A percentile compares a stretch with the other conserved stretches of the same genome.
phyloP scores from a whole-genome alignment of 805 yeast genomes.

The Starmera pachycereana region DNA sequence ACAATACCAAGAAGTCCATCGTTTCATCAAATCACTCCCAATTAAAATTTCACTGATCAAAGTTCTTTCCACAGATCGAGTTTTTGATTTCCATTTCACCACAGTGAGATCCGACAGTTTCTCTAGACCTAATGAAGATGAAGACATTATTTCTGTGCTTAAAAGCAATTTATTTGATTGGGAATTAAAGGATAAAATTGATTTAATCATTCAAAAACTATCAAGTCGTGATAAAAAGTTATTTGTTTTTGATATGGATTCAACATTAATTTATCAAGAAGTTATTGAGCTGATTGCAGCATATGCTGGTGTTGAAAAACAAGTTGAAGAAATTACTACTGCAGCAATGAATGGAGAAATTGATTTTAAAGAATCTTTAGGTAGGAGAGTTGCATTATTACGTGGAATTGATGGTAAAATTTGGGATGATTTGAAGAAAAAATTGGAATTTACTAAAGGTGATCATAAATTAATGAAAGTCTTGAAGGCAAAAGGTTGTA shows the following conservation, averaged over 20 bases:
- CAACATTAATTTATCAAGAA: slow-evolving; percentile 91
- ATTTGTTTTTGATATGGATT: slow-evolving; percentile 95
- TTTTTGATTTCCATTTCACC: slow-evolving; percentile 25
- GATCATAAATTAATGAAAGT: slow-evolving; percentile 60
- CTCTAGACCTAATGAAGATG: slow-evolving; percentile 10
- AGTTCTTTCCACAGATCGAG: slow-evolving; percentile 19
- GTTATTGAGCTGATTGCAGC: slow-evolving; percentile 94
- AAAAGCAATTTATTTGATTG: slow-evolving; percentile 6
- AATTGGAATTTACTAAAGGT: slow-evolving; percentile 76
- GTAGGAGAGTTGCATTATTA: slow-evolving; percentile 65
- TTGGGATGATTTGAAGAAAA: slow-evolving; percentile 68
- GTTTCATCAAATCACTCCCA: slow-evolving; percentile 20
- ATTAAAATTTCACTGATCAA: slow-evolving; percentile 18
- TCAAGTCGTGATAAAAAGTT: slow-evolving; percentile 35
- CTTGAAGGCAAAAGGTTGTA: slow-evolving; percentile 50
- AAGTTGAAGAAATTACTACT: slow-evolving; percentile 83
- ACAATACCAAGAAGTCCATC: slow-evolving; percentile 14
- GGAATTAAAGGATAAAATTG: slow-evolving; percentile 22
- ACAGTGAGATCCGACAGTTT: slow-evolving; percentile 9
- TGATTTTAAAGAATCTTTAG: slow-evolving; percentile 77
- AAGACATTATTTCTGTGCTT: slow-evolving; percentile 4
- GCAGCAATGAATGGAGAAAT: slow-evolving; percentile 96
- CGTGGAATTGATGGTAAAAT: slow-evolving; percentile 71
- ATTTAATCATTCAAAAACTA: slow-evolving; percentile 32
- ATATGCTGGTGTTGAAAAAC: slow-evolving; percentile 78